Base-by-base conservation (phyloP, 331 rosid species). In the Stylosanthes scabra region DNA sequence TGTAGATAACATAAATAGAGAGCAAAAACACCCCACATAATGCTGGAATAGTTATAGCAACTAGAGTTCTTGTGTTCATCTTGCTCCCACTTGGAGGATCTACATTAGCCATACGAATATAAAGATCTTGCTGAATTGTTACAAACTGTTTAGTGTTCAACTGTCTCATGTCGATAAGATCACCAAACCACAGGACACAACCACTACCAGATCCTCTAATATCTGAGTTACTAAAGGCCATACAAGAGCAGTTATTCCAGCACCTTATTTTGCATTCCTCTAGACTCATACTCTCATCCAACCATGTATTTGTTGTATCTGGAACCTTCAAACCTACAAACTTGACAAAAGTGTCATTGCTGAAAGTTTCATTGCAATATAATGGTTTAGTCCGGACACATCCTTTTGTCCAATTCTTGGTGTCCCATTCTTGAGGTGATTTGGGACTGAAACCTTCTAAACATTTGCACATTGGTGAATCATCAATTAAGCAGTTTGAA, bases 121-220 rank as follows among this genome's bases (percentile, higher is more conserved):
- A 62, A 28, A 77, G 42, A 72, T 75, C 86, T n/a, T 72, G 87
- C 0, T 81, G 87, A 11, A 67, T 64, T 37, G 9, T 29, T 2
- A 12, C 16, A 68, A 68, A 11, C 12, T 65, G n/a, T 49, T 12
- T 13, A 49, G 15, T 49, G 15, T 49, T 0, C 6, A 49, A 49
- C 54, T 12, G 66, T 77, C 63, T 80, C 1, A 82, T 75, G 66
- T 84, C 93, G 37, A 77, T 13, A 5, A 89, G 81, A 15, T 80
- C 82, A 42, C 83, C 90, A 66, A 82, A 74, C 93, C 90, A 88
- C 57, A 80, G 25, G 14, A 55, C 83, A 14, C 93, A 84, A 46
- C 54, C 54, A 49, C 20, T 49, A 13, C 54, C 16, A 11, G 15
- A 0, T 49, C 54, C 54, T 13, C 54, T 49, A 11, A 66, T 60